Base-by-base conservation (phyloP, 768 basidiomycete species). In the Solioccasus polychromus region DNA sequence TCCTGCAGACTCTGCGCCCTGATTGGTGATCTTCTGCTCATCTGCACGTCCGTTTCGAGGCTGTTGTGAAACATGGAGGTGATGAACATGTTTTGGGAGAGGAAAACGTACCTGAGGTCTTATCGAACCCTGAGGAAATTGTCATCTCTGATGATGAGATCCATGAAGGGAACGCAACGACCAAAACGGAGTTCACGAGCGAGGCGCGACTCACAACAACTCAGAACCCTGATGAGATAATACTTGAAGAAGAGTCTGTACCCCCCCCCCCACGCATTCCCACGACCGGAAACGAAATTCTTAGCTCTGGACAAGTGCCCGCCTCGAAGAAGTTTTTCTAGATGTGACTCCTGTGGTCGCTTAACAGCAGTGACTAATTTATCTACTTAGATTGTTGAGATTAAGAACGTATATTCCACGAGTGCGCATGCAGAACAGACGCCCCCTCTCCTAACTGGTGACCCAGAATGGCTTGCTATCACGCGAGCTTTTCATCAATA, bases 401-500 rank as follows among this genome's bases (percentile, higher is more conserved):
- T 90, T 19, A 69, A 72, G 5, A 54, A 57, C 35, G 39, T 39
- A 29, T n/a, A 42, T 39, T 43, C 60, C 41, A 44, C 48, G 20
- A 30, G 38, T 42, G 28, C n/a, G n/a, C n/a, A 38, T 30, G 42
- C 50, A 8, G 40, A 47, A 26, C 47, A 51, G 39, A 30, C 42
- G 10, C 36, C 24, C 8, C 75, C 77, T 5, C 51, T 48, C 0
- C 58, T 97, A 17, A 74, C 77, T 12, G 95, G 79, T 64, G 93
- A 97, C 58, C 83, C 85, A 0, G 83, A 92, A 61, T 99, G 96
- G 96, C 80, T 98, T 37, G 93, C 92, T 0, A 92, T 99, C 58
- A 83, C 82, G 5, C 85, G 89, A 7, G 92, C 91, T 1, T 87
- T 94, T 53, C 80, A 92, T 49, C 83, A 85, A 0, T 86, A 77